Evolutionary conservation across 495 filamentous ascomycete genomes (phyloP).

Genomic region (Trypethelium eluteriae): DNA sequence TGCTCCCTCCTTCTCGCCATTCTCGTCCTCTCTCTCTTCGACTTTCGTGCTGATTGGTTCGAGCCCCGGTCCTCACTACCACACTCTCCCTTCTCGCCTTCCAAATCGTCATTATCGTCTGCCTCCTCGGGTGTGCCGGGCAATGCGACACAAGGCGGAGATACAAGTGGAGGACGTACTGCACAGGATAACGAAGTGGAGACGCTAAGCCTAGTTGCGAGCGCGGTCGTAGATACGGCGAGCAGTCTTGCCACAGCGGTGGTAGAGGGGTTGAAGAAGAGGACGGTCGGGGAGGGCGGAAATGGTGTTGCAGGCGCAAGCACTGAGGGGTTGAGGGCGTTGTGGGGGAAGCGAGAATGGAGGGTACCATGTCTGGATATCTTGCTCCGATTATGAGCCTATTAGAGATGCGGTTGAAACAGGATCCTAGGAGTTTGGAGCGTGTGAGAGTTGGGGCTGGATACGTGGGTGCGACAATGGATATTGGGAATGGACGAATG

Average conservation of each 20-base stretch:
- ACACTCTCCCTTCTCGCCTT: slow-evolving; percentile 13
- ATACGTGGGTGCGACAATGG: background rate
- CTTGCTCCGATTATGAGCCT: slow-evolving; percentile 29
- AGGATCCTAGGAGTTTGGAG: background rate
- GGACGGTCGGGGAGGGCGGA: slow-evolving; percentile 16
- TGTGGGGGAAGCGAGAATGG: slow-evolving; percentile 34
- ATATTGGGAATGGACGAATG: background rate
- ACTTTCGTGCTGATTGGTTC: slow-evolving; percentile 39
- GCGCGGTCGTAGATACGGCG: slow-evolving; percentile 32
- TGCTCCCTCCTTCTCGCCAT: slow-evolving; percentile 39
- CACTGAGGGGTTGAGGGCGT: slow-evolving; percentile 27
- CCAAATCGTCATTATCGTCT: slow-evolving; percentile 13
- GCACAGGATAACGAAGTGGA: background rate
- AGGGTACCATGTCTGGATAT: slow-evolving; percentile 37
- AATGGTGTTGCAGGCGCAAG: slow-evolving; percentile 2
- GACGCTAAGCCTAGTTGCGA: slow-evolving; percentile 27
- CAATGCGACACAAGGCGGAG: background rate
- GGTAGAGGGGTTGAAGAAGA: slow-evolving; percentile 25
- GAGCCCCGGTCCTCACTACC: slow-evolving; percentile 28
- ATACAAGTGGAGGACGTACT: too few species aligned
- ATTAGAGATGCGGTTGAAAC: background rate
- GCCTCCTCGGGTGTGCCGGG: background rate
- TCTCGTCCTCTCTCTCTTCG: slow-evolving; percentile 38
- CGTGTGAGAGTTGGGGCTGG: background rate
- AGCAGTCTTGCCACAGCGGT: slow-evolving; percentile 28